Evolutionary conservation across 176 grass and related monocot species (phyloP), one percentile per base, ranked within the genome.

Genomic region (Aegilops tauschii): DNA sequence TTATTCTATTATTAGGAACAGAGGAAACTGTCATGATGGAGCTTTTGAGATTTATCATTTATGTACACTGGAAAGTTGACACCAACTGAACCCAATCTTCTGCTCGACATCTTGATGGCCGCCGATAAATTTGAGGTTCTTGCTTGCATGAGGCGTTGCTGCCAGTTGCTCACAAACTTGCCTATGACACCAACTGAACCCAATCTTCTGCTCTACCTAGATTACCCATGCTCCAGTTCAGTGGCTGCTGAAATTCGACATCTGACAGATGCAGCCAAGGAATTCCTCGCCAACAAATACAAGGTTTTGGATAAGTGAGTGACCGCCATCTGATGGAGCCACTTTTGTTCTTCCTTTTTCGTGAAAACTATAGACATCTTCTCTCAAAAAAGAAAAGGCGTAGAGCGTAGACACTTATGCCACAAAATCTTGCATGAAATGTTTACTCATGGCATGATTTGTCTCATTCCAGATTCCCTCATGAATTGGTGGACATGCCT

Each of bases 41-140:
- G 75, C 92, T 97, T 39, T 73, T 97, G 65, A 94, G 90, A 74
- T 97, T 97, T 90, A 94, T 94, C 88, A 74, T 97, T 97, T 90
- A 94, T 94, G 90, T 97, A 97, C 84, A 92, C 88, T 71, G 95
- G 95, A 32, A 97, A 97, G 86, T 79, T 97, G 79, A 84, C 91
- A 70, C 82, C 95, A 77, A 83, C 80, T 63, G 89, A 91, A 16
- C 88, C 92, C 6, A 69, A 85, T 16, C 86, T 92, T 82, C 80
- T 97, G 32, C 71, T 97, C 36, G 92, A 94, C 78, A 87, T 97
- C 69, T 79, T 97, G 67, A 94, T 94, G 92, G 92, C 92, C 49
- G 95, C 95, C 1, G 95, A 98, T 80, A 98, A 98, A 70, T 98
- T 98, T 49, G 91, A 98, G 91, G 95, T 98, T 65, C 86, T 85